These are phyloP conservation scores for Citrus glauca DNA, from an alignment of 345 rosid species.

Conservation along the genomic window DNA sequence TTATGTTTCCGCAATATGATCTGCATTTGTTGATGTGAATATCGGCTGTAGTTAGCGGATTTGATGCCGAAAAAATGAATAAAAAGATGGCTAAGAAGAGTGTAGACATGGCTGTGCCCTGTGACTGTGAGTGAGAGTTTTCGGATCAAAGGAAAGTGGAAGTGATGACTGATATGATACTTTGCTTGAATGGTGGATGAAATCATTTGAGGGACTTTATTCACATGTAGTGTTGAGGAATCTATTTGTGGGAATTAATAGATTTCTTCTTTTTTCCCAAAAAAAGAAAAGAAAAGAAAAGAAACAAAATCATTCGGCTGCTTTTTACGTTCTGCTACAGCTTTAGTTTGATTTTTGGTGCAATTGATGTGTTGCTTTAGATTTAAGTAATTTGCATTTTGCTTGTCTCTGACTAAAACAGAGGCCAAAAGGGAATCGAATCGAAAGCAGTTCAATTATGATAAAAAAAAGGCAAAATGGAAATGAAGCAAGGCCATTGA, in stretches of 20 bases:
- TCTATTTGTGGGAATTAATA: not conserved
- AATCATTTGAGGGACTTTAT: conserved; percentile 18
- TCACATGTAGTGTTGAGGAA: conserved; percentile 25
- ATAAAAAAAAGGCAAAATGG: not conserved
- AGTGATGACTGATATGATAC: conserved; percentile 20
- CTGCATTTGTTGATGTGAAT: conserved; percentile 36
- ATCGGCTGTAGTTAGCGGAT: conserved; percentile 16
- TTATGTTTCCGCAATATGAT: conserved; percentile 81
- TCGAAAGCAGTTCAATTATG: not conserved
- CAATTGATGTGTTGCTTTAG: conserved; percentile 15
- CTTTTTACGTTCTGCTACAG: not conserved
- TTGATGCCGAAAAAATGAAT: conserved; percentile 3
- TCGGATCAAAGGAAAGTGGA: no score
- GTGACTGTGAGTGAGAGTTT: no score
- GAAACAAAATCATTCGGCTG: not conserved
- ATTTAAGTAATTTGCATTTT: conserved; percentile 5
- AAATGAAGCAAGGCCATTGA: not conserved
- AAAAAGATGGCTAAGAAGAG: conserved; percentile 8
- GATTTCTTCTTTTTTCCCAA: no score
- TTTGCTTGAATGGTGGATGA: conserved; percentile 34
- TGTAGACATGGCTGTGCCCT: conserved; percentile 16
- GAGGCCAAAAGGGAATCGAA: not conserved
- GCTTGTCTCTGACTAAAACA: conserved; percentile 7
- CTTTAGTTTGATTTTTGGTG: conserved; percentile 26
- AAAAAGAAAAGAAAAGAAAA: no score